phyloP scores from a whole-genome alignment of 2,329 filamentous ascomycete species.

The Penicillium concentricum region DNA sequence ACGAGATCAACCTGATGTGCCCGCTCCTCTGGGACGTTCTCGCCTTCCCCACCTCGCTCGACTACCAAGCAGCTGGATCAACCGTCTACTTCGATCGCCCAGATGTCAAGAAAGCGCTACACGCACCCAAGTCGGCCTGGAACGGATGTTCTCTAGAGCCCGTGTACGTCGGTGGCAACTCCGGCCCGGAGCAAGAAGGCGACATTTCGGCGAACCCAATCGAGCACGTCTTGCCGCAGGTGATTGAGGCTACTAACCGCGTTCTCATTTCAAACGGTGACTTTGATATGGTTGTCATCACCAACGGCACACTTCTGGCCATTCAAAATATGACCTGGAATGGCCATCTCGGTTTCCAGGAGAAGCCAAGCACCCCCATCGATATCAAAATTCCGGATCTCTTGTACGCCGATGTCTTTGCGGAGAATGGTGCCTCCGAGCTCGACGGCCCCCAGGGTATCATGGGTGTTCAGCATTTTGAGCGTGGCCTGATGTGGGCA shows the following conservation, averaged over 20 bases:
- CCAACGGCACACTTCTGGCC: conserved; percentile 68
- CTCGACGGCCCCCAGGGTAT: conserved; percentile 65
- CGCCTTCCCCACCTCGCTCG: conserved; percentile 55
- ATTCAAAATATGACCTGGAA: conserved; percentile 86
- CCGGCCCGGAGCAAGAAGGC: conserved; percentile 36
- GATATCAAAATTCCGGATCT: conserved; percentile 48
- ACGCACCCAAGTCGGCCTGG: conserved; percentile 52
- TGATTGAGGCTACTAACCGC: conserved; percentile 59
- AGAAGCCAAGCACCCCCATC: conserved; percentile 56
- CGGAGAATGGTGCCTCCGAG: conserved; percentile 61
- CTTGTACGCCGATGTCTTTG: conserved; percentile 51
- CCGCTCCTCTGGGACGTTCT: conserved; percentile 69
- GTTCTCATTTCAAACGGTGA: conserved; percentile 73
- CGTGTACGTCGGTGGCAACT: conserved; percentile 48
- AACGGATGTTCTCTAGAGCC: conserved; percentile 34
- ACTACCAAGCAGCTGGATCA: conserved; percentile 63
- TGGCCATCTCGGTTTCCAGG: conserved; percentile 69
- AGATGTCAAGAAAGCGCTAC: conserved; percentile 68
- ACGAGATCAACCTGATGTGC: conserved; percentile 70
- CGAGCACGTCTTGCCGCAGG: conserved; percentile 49
- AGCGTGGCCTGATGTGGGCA: conserved; percentile 74
- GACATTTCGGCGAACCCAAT: conserved; percentile 52
- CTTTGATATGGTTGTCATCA: conserved; percentile 69
- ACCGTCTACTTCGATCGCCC: conserved; percentile 68
- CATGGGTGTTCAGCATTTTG: conserved; percentile 69